phyloP scores from a whole-genome alignment of 1,284 basidiomycete genomes.

The Gomphus sp. region DNA sequence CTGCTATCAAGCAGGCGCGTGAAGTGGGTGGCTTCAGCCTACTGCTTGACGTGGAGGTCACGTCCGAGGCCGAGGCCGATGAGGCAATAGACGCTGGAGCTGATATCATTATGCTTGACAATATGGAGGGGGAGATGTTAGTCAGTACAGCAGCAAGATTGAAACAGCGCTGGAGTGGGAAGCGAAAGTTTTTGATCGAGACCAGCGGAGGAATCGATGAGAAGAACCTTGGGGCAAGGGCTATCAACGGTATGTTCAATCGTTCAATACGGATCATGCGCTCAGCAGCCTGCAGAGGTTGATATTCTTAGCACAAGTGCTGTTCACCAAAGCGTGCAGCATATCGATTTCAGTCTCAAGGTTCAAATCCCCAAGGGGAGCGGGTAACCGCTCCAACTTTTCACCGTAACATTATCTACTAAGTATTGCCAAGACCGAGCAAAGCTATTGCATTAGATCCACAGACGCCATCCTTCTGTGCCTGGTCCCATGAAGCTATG shows the following conservation, averaged over 20 bases:
- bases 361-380: conserved; percentile 53
- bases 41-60: conserved; percentile 92
- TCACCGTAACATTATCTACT: neutral
- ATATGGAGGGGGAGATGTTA: conserved; percentile 75
- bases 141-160: conserved; percentile 58
- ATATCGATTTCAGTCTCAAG: conserved; percentile 92
- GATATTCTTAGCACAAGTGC: conserved; percentile 91
- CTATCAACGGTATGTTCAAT: conserved; percentile 57
- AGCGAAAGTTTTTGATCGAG: conserved; percentile 81
- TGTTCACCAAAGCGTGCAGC: conserved; percentile 86
- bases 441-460: conserved; percentile 64
- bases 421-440: conserved; percentile 32
- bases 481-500: conserved; percentile 52
- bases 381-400: neutral
- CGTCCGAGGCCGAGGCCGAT: conserved; percentile 81
- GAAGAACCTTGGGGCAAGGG: conserved; percentile 63
- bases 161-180: conserved; percentile 69
- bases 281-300: conserved; percentile 50
- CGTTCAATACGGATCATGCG: neutral
- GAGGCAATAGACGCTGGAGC: conserved; percentile 96
- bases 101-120: conserved; percentile 98
- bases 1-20: conserved; percentile 79
- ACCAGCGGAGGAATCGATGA: conserved; percentile 92
- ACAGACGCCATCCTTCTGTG: conserved; percentile 54
- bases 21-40: conserved; percentile 89